phyloP scores from a whole-genome alignment of 2,329 filamentous ascomycete species.

The Talaromyces sp. region DNA sequence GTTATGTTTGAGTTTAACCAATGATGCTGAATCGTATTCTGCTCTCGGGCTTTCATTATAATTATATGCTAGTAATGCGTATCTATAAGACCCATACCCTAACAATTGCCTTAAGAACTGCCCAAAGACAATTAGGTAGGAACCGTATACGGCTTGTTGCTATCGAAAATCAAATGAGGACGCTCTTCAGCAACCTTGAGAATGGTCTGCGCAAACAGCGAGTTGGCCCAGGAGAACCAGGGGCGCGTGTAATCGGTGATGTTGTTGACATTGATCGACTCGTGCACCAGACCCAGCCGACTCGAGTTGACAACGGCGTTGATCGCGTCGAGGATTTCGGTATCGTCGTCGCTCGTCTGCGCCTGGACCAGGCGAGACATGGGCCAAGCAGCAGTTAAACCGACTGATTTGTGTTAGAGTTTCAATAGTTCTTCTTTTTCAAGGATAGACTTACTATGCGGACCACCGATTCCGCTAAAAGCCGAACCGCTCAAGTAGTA shows the following conservation, averaged over 20 bases:
- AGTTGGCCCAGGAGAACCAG: conserved; percentile 99
- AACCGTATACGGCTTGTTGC: conserved; percentile 34
- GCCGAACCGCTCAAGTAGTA: conserved; percentile 74
- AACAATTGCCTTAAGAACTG: not conserved
- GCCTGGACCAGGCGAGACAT: conserved; percentile 92
- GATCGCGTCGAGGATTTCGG: conserved; percentile 71
- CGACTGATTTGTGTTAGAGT: conserved; percentile 47
- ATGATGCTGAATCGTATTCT: not conserved
- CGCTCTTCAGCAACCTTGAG: conserved; percentile 84
- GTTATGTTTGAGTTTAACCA: no score
- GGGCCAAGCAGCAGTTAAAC: conserved; percentile 88
- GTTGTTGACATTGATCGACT: conserved; percentile 80
- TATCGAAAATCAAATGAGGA: conserved; percentile 77
- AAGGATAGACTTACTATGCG: conserved; percentile 46
- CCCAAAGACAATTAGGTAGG: not conserved
- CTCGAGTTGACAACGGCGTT: conserved; percentile 70
- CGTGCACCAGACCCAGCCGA: conserved; percentile 76
- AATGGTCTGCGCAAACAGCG: conserved; percentile 88
- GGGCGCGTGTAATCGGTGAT: conserved; percentile 70
- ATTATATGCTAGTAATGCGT: not conserved
- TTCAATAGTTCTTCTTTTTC: not conserved
- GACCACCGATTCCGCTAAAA: conserved; percentile 85
- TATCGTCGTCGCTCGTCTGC: conserved; percentile 77
- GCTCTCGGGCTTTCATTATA: not conserved
- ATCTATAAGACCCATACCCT: not conserved